Percentiles rank a stretch among this genome's conserved stretches.
Evolutionary conservation across 805 yeast genomes (phyloP).

Genomic region (Peterozyma xylosa): DNA sequence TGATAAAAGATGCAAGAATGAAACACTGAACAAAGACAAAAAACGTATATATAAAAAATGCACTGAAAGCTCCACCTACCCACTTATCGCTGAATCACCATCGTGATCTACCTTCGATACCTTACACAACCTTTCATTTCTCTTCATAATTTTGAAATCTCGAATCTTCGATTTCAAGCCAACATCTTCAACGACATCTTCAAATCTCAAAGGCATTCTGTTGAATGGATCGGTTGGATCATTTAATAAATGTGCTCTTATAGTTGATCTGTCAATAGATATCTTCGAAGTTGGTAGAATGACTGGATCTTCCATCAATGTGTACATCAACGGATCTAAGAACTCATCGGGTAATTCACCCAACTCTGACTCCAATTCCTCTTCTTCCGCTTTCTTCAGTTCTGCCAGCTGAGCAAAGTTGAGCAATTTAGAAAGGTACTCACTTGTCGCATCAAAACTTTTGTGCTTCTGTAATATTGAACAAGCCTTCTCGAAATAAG

Average conservation of each 20-base stretch:
- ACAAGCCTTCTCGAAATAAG: conserved; percentile 64
- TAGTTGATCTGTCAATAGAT: conserved; percentile 82
- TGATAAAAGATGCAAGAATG: too few relatives aligned
- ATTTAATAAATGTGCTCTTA: conserved; percentile 86
- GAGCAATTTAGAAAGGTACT: conserved; percentile 41
- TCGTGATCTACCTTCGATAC: conserved; percentile 14
- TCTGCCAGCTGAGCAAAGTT: conserved; percentile 65
- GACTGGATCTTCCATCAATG: conserved; percentile 94
- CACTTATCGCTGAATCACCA: conserved; percentile 4
- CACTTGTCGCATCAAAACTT: conserved; percentile 43
- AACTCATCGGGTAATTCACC: conserved; percentile 97
- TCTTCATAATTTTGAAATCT: conserved; percentile 34
- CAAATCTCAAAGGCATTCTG: conserved; percentile 82
- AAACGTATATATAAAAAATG: too few relatives aligned
- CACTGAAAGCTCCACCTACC: too few relatives aligned
- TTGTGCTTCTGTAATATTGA: conserved; percentile 49
- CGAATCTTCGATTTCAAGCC: conserved; percentile 59
- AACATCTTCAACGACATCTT: conserved; percentile 75
- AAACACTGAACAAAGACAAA: too few relatives aligned
- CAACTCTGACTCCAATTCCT: conserved; percentile 76
- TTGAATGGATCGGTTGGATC: conserved; percentile 98
- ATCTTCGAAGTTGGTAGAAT: conserved; percentile 83
- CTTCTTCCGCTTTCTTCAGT: conserved; percentile 49
- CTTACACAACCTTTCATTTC: conserved; percentile 24
- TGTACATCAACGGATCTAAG: conserved; percentile 93